These are phyloP conservation scores for Ceratobasidium sp. DNA, from an alignment of 1,284 basidiomycete genomes.

Conservation along the genomic window DNA sequence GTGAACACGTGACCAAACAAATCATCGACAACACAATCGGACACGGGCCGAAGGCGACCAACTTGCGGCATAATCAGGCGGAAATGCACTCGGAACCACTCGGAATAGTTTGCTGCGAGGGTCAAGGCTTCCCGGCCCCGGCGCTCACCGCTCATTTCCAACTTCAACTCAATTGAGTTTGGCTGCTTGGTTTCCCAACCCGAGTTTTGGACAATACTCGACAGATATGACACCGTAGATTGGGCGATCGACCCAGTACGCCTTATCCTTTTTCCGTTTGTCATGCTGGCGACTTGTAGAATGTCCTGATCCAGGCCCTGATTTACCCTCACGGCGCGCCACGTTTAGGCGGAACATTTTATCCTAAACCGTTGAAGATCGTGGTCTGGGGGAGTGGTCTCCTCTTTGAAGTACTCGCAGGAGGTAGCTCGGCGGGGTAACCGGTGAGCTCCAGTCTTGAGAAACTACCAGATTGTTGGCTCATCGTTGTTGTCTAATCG, in stretches of 20 bases:
- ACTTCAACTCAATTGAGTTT: background rate
- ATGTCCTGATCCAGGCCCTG: background rate
- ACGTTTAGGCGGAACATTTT: slow-evolving; percentile 4
- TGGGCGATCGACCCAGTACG: background rate
- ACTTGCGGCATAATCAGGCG: too few species aligned
- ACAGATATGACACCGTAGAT: background rate
- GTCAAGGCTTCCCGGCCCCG: too few species aligned
- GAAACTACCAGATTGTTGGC: background rate
- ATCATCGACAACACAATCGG: too few species aligned
- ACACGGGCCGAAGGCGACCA: too few species aligned
- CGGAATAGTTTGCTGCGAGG: background rate
- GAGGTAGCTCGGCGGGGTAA: background rate
- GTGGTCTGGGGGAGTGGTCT: background rate
- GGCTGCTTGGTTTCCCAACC: background rate
- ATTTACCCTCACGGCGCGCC: slow-evolving; percentile 6
- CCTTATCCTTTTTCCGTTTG: background rate
- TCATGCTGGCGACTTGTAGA: background rate
- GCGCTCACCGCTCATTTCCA: too few species aligned
- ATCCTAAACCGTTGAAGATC: background rate
- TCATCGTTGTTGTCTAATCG: background rate
- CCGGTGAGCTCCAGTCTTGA: background rate
- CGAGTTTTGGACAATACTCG: background rate
- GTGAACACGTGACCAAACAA: too few species aligned
- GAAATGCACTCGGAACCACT: background rate
- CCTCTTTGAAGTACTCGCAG: background rate